A percentile compares a stretch with the other conserved stretches of the same genome.
Conservation (phyloP, 345 rosid species). For the Pugionium dolabratum region DNA sequence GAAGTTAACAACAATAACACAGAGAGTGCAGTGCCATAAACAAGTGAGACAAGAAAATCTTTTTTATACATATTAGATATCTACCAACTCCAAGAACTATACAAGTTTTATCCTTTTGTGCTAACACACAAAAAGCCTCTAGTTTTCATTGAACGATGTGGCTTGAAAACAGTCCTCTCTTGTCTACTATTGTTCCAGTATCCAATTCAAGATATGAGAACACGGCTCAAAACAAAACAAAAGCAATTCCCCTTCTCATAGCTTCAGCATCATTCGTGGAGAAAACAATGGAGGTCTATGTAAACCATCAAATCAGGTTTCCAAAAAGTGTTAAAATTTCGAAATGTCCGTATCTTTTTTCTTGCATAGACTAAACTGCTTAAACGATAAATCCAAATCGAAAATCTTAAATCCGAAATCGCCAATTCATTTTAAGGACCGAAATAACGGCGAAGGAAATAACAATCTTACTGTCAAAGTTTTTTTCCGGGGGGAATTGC, state of each 20-base stretch:
- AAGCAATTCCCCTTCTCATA: neutral
- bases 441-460: conserved; percentile 15
- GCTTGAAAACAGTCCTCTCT: neutral
- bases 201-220: too few relatives aligned
- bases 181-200: neutral
- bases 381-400: neutral
- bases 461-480: conserved; percentile 37
- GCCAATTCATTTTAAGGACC: neutral
- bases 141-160: too few relatives aligned
- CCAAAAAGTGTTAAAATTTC: neutral
- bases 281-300: neutral
- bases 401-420: conserved; percentile 11
- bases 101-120: too few relatives aligned
- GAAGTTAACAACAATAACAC: neutral
- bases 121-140: neutral
- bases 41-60: neutral
- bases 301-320: conserved; percentile 12
- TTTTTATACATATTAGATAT: conserved; percentile 2
- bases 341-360: conserved; percentile 14
- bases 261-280: too few relatives aligned
- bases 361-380: neutral
- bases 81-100: neutral
- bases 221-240: conserved; percentile 20
- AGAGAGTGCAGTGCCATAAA: neutral
- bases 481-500: conserved; percentile 23